Evolutionary conservation across 2,329 filamentous ascomycete genomes (phyloP).

Genomic region (Ceratocystis papillata): DNA sequence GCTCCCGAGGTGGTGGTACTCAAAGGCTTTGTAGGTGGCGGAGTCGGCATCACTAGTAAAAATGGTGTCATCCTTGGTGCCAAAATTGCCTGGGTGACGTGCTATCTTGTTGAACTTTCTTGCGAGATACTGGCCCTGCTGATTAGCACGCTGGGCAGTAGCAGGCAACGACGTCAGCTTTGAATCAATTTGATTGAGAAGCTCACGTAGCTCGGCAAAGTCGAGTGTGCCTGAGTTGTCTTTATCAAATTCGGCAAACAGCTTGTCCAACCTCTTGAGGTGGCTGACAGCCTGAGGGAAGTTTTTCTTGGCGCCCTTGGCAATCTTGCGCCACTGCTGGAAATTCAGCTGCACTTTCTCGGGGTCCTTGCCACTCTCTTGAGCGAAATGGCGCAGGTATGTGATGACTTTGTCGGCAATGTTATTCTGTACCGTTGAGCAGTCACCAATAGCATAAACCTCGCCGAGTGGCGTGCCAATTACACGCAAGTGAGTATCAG

Average conservation of each 20-base stretch:
- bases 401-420: conserved; percentile 80
- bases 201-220: conserved; percentile 79
- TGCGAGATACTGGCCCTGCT: conserved; percentile 87
- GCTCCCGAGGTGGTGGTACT: conserved; percentile 84
- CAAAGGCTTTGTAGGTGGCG: conserved; percentile 85
- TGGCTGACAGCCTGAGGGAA: conserved; percentile 88
- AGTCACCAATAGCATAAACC: conserved; percentile 94
- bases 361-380: conserved; percentile 83
- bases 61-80: conserved; percentile 56
- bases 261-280: conserved; percentile 75
- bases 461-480: conserved; percentile 83
- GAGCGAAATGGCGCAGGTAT: conserved; percentile 80
- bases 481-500: conserved; percentile 82
- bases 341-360: conserved; percentile 81
- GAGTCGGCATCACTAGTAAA: conserved; percentile 84
- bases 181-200: conserved; percentile 83
- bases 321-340: conserved; percentile 76
- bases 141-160: conserved; percentile 90
- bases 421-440: conserved; percentile 94
- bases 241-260: conserved; percentile 86
- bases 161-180: conserved; percentile 92
- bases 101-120: conserved; percentile 90
- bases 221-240: conserved; percentile 89
- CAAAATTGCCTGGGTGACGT: conserved; percentile 61
- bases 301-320: conserved; percentile 68